Evolutionary conservation across 1,284 basidiomycete genomes (phyloP).

Genomic region (Stygiomarasmius scandens): DNA sequence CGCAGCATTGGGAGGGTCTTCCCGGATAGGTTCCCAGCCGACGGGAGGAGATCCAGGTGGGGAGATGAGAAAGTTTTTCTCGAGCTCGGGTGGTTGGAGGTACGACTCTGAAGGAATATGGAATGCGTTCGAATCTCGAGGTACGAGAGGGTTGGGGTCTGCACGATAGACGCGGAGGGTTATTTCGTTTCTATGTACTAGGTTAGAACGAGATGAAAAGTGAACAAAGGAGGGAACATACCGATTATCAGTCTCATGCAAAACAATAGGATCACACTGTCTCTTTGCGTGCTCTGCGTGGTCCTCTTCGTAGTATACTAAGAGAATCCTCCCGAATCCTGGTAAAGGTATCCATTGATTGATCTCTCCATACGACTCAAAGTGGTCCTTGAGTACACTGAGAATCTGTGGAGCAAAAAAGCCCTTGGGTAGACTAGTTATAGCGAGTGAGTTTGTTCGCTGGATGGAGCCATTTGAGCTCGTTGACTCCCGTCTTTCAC

Average conservation of each 20-base stretch:
- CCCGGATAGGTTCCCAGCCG: slow-evolving; percentile 91
- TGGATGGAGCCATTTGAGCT: slow-evolving; percentile 17
- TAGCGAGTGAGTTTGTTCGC: slow-evolving; percentile 69
- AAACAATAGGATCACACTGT: slow-evolving; percentile 60
- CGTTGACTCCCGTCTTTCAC: not conserved
- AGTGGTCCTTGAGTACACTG: slow-evolving; percentile 68
- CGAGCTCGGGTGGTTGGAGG: slow-evolving; percentile 76
- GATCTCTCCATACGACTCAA: slow-evolving; percentile 73
- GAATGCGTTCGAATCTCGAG: slow-evolving; percentile 34
- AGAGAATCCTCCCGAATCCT: slow-evolving; percentile 79
- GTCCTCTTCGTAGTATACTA: slow-evolving; percentile 73
- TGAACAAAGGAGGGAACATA: slow-evolving; percentile 34
- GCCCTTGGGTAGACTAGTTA: slow-evolving; percentile 62
- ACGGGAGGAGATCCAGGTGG: slow-evolving; percentile 98
- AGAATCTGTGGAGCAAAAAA: slow-evolving; percentile 76
- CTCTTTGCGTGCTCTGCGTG: slow-evolving; percentile 68
- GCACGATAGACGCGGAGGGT: slow-evolving; percentile 80
- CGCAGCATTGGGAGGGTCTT: slow-evolving; percentile 88
- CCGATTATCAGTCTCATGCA: slow-evolving; percentile 55
- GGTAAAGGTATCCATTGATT: slow-evolving; percentile 86
- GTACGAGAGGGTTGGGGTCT: slow-evolving; percentile 69
- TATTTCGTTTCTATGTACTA: slow-evolving; percentile 45
- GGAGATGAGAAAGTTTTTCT: slow-evolving; percentile 97
- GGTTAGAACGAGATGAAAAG: no score
- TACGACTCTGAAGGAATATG: slow-evolving; percentile 49